Base-by-base conservation (phyloP, 352 stramenopile species). In the Phytophthora meadii region DNA sequence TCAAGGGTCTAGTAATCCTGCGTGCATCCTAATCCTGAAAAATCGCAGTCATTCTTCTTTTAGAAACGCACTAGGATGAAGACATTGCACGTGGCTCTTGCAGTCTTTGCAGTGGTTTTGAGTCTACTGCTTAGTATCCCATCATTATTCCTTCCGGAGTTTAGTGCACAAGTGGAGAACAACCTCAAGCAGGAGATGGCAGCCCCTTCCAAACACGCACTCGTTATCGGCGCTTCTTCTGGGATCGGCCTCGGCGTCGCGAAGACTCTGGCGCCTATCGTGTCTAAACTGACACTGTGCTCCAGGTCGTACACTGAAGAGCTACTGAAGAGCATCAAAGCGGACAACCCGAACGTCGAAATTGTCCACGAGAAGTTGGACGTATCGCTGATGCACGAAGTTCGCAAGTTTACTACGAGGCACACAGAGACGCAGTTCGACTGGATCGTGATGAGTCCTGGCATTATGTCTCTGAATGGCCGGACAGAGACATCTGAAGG, bases 161-260 rank as follows among this genome's bases (percentile, higher is more conserved):
- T 12, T n/a, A 50, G 49, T 32, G 24, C 32, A 39, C 51, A 68
- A 51, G 59, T 68, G 32, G 59, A 62, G 45, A 9, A 42, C 25
- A 68, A 42, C n/a, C 34, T 62, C 25, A 53, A 62, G 51, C 50
- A 50, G 44, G 54, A 70, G 36, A 70, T 70, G 61, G n/a, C 32
- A 17, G 54, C 54, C 3, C 46, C 54, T 28, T 66, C 42, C 49
- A 71, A 72, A 22, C 57, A 68, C 51, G 64, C 57, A 1, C 64
- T 72, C 30, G 52, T 72, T n/a, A 52, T 72, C 27, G 64, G 64
- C 5, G 64, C 64, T 37, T 72, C 64, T 14, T 67, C 64, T 30
- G 64, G 58, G 8, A 64, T 72, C 11, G 57, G 64, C 17, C 46
- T 68, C 15, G 65, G 45, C 7, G 37, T 65, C 6, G 65, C 59